Conservation (phyloP, 1,284 basidiomycete genomes). For the Naganishia albida region DNA sequence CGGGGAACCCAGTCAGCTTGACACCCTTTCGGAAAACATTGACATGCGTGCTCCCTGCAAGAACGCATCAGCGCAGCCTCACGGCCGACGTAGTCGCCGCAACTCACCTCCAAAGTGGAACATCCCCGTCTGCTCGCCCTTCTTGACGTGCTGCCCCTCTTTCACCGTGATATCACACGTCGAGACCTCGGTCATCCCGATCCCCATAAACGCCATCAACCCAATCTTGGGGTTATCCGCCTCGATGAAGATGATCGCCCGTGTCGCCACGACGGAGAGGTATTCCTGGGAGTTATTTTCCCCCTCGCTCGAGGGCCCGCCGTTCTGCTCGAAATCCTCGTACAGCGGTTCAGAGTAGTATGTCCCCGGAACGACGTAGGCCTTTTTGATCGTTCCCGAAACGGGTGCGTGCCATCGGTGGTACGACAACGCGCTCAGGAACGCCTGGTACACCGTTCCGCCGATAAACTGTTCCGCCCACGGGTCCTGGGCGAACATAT, state of each 20-base stretch:
- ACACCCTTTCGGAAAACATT: slow-evolving; percentile 55
- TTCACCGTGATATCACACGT: slow-evolving; percentile 56
- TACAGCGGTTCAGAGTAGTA: slow-evolving; percentile 57
- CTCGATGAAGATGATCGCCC: slow-evolving; percentile 61
- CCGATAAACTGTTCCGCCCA: slow-evolving; percentile 55
- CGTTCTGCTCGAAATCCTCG: slow-evolving; percentile 40
- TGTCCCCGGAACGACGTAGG: slow-evolving; percentile 57
- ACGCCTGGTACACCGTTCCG: slow-evolving; percentile 62
- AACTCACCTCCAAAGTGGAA: slow-evolving; percentile 59
- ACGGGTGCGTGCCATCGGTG: slow-evolving; percentile 64
- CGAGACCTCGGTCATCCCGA: slow-evolving; percentile 65
- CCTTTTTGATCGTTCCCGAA: slow-evolving; percentile 57
- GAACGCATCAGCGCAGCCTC: background rate
- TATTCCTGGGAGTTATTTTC: slow-evolving; percentile 52
- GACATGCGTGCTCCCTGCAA: slow-evolving; percentile 52
- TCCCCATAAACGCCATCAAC: slow-evolving; percentile 58
- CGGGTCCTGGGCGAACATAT: slow-evolving; percentile 55
- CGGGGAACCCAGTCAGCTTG: slow-evolving; percentile 45
- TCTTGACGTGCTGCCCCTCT: slow-evolving; percentile 51
- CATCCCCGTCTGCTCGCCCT: slow-evolving; percentile 59
- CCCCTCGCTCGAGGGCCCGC: slow-evolving; percentile 41
- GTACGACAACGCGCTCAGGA: slow-evolving; percentile 58
- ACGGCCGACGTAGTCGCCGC: background rate
- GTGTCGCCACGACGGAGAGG: slow-evolving; percentile 54
- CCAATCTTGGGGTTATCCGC: slow-evolving; percentile 60